Evolutionary conservation across 441 rosid genomes (phyloP), one percentile per base, ranked within the genome.

Genomic region (Pelargonium australe): DNA sequence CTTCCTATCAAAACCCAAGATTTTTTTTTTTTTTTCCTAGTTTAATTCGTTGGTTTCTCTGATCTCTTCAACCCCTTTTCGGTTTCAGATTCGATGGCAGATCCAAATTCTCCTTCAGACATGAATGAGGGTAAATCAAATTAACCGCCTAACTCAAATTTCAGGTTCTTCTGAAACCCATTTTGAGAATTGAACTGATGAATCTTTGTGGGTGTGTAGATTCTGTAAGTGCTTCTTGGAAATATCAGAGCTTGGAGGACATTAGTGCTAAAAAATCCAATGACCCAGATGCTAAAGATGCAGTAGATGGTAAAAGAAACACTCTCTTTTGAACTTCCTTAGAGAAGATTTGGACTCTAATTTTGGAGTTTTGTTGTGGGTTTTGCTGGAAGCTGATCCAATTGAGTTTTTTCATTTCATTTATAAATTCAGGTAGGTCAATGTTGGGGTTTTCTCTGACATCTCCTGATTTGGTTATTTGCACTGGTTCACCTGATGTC

Each of bases 391-490:
- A 44, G 63, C 65, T 12, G 47, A 41, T 70, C 8, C 19, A 55
- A 31, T 58, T 58, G 63, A 58, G 34, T 31, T 60, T 47, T 6
- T 11, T n/a, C 25, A 25, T 13, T 55, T 47, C 0, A 57, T 7
- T 58, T 5, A 37, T 6, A 4, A 37, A 37, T 60, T 60, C 83
- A 92, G 95, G 88, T 65, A 73, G 79, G 44, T 77, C 86, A 11
- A 65, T 80, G 80, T 71, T 86, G 76, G 91, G 89, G 17, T 88
- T 83, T 79, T 80, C 89, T 23, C 64, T 85, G 68, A 78, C 83
- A 19, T 93, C 90, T 67, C 92, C 95, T 3, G 92, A 85, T 79
- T 81, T 90, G 73, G 94, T 93, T 3, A 71, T 83, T 20, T 87
- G 89, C 67, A 81, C 84, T 13, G 89, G 81, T 71, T 87, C 95